Conservation (phyloP, 345 rosid species). For the Raphanus raphanistrum region DNA sequence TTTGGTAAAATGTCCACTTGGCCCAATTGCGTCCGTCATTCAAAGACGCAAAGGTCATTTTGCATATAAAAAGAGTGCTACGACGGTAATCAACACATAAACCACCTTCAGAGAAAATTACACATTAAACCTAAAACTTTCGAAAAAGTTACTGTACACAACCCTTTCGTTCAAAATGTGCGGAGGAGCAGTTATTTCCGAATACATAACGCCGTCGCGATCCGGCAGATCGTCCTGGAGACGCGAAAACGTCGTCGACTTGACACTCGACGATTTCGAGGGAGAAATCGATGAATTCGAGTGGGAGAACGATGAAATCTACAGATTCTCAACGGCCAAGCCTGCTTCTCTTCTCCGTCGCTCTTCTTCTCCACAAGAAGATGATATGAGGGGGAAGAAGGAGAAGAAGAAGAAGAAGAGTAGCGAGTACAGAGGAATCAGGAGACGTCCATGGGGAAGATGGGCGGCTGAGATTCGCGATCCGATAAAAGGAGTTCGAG, state of each 20-base stretch:
- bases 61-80: slow-evolving; percentile 3
- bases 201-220: slow-evolving; percentile 34
- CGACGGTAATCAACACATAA: background rate
- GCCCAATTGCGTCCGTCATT: background rate
- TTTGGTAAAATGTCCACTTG: background rate
- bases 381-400: background rate
- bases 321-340: slow-evolving; percentile 3
- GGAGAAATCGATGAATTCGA: slow-evolving; percentile 25
- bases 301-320: background rate
- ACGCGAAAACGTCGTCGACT: slow-evolving; percentile 28
- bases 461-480: slow-evolving; percentile 97
- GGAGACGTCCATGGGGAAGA: slow-evolving; percentile 92
- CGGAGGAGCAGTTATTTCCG: slow-evolving; percentile 68
- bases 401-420: background rate
- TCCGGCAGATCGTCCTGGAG: slow-evolving; percentile 43
- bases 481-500: slow-evolving; percentile 74
- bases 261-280: slow-evolving; percentile 41
- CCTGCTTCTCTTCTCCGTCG: background rate
- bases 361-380: slow-evolving; percentile 6
- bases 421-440: slow-evolving; percentile 74
- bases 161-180: slow-evolving; percentile 49
- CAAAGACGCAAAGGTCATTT: background rate
- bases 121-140: background rate
- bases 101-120: background rate
- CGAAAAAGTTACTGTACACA: background rate